phyloP scores from a whole-genome alignment of 495 filamentous ascomycete species.

The Talaromyces borbonicus region DNA sequence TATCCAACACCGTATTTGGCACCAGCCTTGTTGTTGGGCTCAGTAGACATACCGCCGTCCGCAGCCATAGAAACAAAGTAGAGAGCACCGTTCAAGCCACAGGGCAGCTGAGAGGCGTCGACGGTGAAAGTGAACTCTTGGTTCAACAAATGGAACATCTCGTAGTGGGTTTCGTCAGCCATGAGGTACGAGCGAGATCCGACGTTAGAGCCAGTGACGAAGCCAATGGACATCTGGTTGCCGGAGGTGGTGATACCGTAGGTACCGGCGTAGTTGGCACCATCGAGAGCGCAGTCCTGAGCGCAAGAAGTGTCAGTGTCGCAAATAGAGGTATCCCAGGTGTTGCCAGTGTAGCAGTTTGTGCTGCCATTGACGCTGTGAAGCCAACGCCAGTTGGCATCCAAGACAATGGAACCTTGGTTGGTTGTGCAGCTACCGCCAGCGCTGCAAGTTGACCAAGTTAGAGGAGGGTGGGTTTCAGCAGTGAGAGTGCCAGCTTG shows the following conservation, averaged over 20 bases:
- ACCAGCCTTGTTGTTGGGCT: conserved; percentile 52
- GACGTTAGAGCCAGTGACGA: conserved; percentile 41
- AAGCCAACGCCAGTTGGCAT: conserved; percentile 57
- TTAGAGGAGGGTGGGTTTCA: conserved; percentile 51
- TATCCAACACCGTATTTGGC: conserved; percentile 68
- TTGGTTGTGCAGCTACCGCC: conserved; percentile 41
- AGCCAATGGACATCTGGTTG: conserved; percentile 44
- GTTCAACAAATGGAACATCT: conserved; percentile 48
- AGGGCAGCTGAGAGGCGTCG: conserved; percentile 53
- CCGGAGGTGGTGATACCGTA: conserved; percentile 49
- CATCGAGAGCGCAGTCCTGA: conserved; percentile 49
- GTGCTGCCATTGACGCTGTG: conserved; percentile 40
- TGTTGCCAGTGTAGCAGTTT: conserved; percentile 58
- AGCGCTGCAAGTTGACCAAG: conserved; percentile 45
- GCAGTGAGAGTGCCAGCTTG: conserved; percentile 44
- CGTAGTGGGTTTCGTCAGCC: conserved; percentile 44
- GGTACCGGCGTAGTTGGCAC: conserved; percentile 44
- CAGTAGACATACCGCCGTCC: conserved; percentile 45
- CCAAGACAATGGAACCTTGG: conserved; percentile 47
- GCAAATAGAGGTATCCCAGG: conserved; percentile 47
- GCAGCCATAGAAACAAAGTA: conserved; percentile 59
- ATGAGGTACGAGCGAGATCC: conserved; percentile 56
- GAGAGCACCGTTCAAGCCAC: conserved; percentile 63
- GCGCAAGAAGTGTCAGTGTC: conserved; percentile 45
- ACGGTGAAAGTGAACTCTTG: conserved; percentile 62